phyloP scores from a whole-genome alignment of 257 asterid genomes.

The Ballota nigra region DNA sequence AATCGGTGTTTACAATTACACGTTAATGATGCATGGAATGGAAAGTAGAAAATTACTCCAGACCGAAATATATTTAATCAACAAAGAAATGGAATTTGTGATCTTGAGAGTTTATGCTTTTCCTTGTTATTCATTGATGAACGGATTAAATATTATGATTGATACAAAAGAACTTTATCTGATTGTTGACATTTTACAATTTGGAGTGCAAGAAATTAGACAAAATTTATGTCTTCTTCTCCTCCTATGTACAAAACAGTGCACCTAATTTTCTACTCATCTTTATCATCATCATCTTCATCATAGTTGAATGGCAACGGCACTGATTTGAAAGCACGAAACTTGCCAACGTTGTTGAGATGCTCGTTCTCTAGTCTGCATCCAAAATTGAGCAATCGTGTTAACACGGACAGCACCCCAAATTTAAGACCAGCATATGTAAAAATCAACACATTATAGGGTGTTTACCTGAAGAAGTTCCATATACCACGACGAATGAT shows the following conservation, averaged over 20 bases:
- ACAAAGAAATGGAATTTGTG: too few relatives aligned
- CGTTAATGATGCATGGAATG: not conserved
- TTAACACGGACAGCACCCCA: not conserved
- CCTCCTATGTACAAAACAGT: not conserved
- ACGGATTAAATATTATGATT: not conserved
- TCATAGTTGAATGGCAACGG: constrained; percentile 61
- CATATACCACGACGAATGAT: constrained; percentile 69
- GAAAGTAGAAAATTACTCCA: not conserved
- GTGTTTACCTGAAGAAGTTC: constrained; percentile 57
- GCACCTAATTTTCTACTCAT: constrained; percentile 26
- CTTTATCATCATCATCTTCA: constrained; percentile 44
- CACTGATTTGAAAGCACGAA: constrained; percentile 65
- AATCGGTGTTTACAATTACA: too few relatives aligned
- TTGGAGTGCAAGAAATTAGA: not conserved
- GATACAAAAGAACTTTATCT: not conserved
- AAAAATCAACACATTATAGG: not conserved
- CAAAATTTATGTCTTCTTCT: not conserved
- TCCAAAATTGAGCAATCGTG: not conserved
- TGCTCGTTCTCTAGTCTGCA: constrained; percentile 75
- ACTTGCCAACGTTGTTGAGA: constrained; percentile 69
- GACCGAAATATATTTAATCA: not conserved
- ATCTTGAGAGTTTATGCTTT: not conserved
- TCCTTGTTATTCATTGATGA: not conserved
- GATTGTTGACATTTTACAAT: not conserved
- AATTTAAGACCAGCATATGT: not conserved